Evolutionary conservation across 306 rosid genomes (phyloP).

Genomic region (Styphnolobium japonicum): DNA sequence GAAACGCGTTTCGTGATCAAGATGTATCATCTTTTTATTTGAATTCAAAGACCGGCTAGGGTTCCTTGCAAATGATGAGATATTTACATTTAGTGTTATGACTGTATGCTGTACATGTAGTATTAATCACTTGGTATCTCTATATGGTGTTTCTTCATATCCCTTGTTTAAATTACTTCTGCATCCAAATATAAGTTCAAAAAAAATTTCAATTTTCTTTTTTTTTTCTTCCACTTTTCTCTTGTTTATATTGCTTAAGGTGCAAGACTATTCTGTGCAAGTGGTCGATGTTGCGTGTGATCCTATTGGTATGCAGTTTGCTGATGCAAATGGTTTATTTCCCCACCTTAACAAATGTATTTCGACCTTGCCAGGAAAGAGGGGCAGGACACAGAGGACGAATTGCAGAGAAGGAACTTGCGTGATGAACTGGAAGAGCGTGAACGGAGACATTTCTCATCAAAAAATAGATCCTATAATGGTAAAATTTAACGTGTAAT

Average conservation of each 20-base stretch:
- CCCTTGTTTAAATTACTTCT: not conserved
- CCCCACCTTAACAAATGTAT: not conserved
- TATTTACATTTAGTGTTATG: too few species aligned
- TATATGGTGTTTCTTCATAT: not conserved
- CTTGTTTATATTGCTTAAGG: not conserved
- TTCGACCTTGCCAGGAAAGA: constrained; percentile 57
- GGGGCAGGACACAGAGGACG: constrained; percentile 89
- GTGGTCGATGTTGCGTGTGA: not conserved
- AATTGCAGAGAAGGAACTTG: constrained; percentile 79
- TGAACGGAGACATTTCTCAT: constrained; percentile 87
- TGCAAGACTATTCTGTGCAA: not conserved
- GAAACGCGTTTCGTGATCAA: not conserved
- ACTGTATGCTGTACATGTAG: too few species aligned
- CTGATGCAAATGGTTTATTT: not conserved
- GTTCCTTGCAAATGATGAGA: not conserved
- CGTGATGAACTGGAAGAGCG: constrained; percentile 90
- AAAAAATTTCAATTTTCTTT: not conserved
- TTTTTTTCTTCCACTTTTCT: not conserved
- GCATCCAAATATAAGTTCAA: not conserved
- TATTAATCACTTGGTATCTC: not conserved
- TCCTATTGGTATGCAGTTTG: not conserved
- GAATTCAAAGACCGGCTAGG: not conserved
- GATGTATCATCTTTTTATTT: not conserved
- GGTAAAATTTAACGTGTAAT: constrained; percentile 39
- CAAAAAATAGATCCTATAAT: constrained; percentile 71